phyloP scores from a whole-genome alignment of 768 basidiomycete genomes.

The Cubamyces lactineus region DNA sequence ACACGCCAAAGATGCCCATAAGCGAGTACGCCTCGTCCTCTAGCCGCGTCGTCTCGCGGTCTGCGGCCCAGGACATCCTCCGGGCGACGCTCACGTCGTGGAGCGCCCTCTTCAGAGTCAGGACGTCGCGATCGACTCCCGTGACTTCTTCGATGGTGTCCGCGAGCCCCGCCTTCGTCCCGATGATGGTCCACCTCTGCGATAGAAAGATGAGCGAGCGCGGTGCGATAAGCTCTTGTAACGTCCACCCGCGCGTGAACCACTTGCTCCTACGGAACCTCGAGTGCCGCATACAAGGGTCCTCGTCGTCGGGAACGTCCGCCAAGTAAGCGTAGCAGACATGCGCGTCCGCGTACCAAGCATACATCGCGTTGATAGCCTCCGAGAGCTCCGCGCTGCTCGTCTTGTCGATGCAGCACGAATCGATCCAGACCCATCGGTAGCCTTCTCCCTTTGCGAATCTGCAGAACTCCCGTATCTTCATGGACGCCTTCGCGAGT shows the following conservation, averaged over 20 bases:
- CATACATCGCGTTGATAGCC: conserved; percentile 5
- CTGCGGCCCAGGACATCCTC: conserved; percentile 9
- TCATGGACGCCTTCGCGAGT: not conserved
- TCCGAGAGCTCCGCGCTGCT: conserved; percentile 13
- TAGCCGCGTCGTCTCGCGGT: not conserved
- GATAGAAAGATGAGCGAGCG: not conserved
- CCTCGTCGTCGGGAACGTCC: not conserved
- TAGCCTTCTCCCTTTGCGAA: not conserved
- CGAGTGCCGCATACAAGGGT: not conserved
- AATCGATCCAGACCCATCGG: conserved; percentile 12
- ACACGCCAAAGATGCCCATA: conserved; percentile 7
- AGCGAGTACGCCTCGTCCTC: conserved; percentile 13
- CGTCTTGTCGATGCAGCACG: conserved; percentile 17
- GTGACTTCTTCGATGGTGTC: not conserved
- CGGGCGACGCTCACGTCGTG: conserved; percentile 5
- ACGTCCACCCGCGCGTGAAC: conserved; percentile 3
- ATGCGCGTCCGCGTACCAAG: not conserved
- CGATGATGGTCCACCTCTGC: not conserved
- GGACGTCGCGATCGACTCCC: not conserved
- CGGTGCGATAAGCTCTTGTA: conserved; percentile 8
- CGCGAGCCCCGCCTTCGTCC: conserved; percentile 6
- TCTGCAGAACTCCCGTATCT: not conserved
- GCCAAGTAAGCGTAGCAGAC: conserved; percentile 4
- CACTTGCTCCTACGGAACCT: not conserved
- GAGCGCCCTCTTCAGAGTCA: not conserved